These are phyloP conservation scores for Colletotrichum spaethianum DNA, from an alignment of 2,329 filamentous ascomycete genomes.

Conservation along the genomic window DNA sequence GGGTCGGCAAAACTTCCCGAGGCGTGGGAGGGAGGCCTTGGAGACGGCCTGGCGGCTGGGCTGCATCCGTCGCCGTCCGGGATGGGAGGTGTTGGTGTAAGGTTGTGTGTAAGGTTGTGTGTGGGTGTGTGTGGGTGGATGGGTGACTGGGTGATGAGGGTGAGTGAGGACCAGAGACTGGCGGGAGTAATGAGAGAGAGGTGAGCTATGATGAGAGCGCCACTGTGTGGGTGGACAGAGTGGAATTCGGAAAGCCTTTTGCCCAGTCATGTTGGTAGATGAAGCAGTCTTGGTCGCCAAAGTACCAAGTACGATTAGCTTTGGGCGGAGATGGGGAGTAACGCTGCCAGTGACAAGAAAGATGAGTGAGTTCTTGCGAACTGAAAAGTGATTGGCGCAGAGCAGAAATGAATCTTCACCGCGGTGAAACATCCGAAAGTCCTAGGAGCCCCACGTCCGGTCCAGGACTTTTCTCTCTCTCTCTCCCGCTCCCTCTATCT, in stretches of 20 bases:
- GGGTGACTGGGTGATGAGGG: not conserved
- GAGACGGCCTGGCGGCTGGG: conserved; percentile 1
- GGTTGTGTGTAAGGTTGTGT: not conserved
- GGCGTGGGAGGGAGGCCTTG: not conserved
- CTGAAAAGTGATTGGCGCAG: conserved; percentile 28
- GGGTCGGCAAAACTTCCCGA: conserved; percentile 30
- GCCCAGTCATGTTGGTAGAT: conserved; percentile 8
- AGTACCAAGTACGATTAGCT: not conserved
- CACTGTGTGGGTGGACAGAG: not conserved
- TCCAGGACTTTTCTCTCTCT: conserved; percentile 26
- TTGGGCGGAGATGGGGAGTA: not conserved
- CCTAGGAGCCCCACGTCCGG: conserved; percentile 37
- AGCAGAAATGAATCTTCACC: conserved; percentile 33
- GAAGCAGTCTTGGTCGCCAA: not conserved
- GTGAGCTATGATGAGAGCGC: conserved; percentile 7
- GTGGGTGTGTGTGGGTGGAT: not conserved
- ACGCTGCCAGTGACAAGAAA: not conserved
- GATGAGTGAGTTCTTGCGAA: not conserved
- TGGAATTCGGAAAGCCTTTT: conserved; percentile 1
- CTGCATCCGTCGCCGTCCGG: not conserved
- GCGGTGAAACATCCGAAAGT: conserved; percentile 38
- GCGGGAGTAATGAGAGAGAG: not conserved
- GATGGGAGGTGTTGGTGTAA: not conserved
- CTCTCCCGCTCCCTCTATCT: not conserved
- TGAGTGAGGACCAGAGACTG: not conserved